Conservation (phyloP, 768 basidiomycete species). For the Suillus lakei region DNA sequence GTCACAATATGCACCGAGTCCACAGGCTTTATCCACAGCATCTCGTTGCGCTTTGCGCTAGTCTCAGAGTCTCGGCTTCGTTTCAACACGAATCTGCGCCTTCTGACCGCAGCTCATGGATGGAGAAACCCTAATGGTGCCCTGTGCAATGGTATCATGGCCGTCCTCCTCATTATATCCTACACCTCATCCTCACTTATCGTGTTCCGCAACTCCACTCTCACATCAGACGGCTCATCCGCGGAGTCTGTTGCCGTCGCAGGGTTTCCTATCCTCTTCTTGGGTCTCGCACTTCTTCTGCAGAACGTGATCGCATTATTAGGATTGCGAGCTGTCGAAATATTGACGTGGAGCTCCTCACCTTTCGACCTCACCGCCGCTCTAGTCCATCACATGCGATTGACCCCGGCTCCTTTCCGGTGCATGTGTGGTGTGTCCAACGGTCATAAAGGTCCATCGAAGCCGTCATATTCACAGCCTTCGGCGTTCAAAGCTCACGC, state of each 20-base stretch:
- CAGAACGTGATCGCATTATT: conserved; percentile 29
- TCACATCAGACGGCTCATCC: no score
- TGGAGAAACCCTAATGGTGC: no score
- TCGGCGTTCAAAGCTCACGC: conserved; percentile 33
- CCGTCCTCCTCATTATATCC: conserved; percentile 32
- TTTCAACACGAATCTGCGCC: no score
- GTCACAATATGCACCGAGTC: no score
- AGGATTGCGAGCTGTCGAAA: conserved; percentile 23
- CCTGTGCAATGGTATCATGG: conserved; percentile 25
- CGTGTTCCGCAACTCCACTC: conserved; percentile 10
- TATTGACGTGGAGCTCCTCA: conserved; percentile 38
- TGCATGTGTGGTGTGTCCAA: conserved; percentile 31
- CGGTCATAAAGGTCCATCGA: conserved; percentile 12
- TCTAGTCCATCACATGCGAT: conserved; percentile 30
- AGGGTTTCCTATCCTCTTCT: conserved; percentile 29
- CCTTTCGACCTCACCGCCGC: conserved; percentile 35
- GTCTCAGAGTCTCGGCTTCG: no score
- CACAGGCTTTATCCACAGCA: no score
- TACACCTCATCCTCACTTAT: conserved; percentile 33
- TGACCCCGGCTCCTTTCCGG: no score
- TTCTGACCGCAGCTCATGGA: no score
- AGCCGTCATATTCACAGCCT: conserved; percentile 21
- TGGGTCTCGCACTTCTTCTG: conserved; percentile 26
- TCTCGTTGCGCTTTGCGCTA: no score
- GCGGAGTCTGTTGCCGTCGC: conserved; percentile 20